Percentiles rank a stretch among this genome's conserved stretches.
These are phyloP conservation scores for Bipolaris zeicola DNA, from an alignment of 2,329 filamentous ascomycete genomes.

Conservation along the genomic window DNA sequence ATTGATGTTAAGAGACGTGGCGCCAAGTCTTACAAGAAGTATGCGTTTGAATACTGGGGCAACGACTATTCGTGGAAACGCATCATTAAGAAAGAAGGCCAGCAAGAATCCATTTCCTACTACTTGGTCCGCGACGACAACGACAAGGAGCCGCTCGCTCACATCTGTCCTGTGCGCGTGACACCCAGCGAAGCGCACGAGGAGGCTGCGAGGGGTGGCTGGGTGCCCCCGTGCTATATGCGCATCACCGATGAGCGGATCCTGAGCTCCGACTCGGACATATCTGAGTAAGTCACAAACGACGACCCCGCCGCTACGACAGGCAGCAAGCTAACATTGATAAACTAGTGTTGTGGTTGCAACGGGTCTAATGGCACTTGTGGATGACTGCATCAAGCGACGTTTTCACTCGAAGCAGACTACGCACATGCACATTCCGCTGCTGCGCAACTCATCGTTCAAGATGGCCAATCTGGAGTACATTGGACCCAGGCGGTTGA, in stretches of 20 bases:
- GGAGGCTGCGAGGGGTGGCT: conserved; percentile 80
- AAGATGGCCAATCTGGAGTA: conserved; percentile 64
- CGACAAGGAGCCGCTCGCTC: conserved; percentile 69
- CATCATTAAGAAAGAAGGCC: conserved; percentile 68
- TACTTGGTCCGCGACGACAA: conserved; percentile 75
- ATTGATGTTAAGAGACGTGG: conserved; percentile 78
- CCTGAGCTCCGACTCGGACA: conserved; percentile 72
- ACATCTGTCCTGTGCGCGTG: conserved; percentile 81
- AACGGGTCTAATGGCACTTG: conserved; percentile 84
- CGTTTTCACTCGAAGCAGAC: conserved; percentile 68
- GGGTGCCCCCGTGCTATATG: conserved; percentile 89
- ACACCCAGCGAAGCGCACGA: conserved; percentile 71
- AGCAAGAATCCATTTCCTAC: conserved; percentile 70
- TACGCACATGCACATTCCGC: conserved; percentile 59
- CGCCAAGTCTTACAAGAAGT: conserved; percentile 70
- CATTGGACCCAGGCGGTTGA: conserved; percentile 65
- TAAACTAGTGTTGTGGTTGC: conserved; percentile 76
- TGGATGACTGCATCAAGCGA: conserved; percentile 88
- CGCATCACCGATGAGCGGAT: conserved; percentile 81
- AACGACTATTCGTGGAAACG: conserved; percentile 84
- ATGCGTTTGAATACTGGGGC: conserved; percentile 95
- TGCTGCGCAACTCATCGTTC: conserved; percentile 56
- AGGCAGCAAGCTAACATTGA: conserved; percentile 22
- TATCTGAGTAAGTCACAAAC: conserved; percentile 75
- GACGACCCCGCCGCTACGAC: not conserved